Conservation (phyloP, 129 eudicot species). For the Lonicera japonica region DNA sequence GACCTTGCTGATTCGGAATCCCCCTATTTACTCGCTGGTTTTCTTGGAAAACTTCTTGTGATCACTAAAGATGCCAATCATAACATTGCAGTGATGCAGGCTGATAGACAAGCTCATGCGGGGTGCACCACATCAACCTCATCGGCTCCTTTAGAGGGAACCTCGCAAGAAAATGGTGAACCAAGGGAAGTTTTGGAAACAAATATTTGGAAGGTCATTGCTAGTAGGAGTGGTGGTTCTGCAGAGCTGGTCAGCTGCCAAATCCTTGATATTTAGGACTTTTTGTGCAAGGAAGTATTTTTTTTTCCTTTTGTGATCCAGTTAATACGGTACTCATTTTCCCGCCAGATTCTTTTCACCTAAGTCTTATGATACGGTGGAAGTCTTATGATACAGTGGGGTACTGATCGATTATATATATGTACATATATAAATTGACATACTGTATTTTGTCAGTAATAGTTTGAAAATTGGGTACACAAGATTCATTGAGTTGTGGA, state of each 20-base stretch:
- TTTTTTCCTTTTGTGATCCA: background rate
- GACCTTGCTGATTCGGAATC: constrained; percentile 80
- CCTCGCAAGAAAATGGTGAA: constrained; percentile 30
- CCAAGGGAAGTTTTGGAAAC: constrained; percentile 20
- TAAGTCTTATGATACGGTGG: too few relatives aligned
- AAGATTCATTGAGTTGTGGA: too few relatives aligned
- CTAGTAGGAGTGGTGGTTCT: constrained; percentile 51
- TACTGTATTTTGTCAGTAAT: too few relatives aligned
- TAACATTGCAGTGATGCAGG: constrained; percentile 74
- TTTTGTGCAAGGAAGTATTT: background rate
- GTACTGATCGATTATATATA: background rate
- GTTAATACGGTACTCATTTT: constrained; percentile 5
- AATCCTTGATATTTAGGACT: constrained; percentile 59
- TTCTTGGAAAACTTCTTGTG: constrained; percentile 78
- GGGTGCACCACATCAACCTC: constrained; percentile 22
- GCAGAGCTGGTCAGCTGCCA: constrained; percentile 91
- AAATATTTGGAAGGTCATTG: constrained; percentile 68
- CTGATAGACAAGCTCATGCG: constrained; percentile 24
- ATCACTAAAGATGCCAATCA: constrained; percentile 74
- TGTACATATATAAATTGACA: too few relatives aligned
- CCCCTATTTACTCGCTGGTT: constrained; percentile 74
- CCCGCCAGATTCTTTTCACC: too few relatives aligned
- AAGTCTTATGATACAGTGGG: background rate
- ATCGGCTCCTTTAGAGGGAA: constrained; percentile 13
- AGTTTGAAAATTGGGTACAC: too few relatives aligned